These are phyloP conservation scores for Plasmodium coatneyi DNA, from an alignment of 169 alveolate genomes.

Conservation along the genomic window DNA sequence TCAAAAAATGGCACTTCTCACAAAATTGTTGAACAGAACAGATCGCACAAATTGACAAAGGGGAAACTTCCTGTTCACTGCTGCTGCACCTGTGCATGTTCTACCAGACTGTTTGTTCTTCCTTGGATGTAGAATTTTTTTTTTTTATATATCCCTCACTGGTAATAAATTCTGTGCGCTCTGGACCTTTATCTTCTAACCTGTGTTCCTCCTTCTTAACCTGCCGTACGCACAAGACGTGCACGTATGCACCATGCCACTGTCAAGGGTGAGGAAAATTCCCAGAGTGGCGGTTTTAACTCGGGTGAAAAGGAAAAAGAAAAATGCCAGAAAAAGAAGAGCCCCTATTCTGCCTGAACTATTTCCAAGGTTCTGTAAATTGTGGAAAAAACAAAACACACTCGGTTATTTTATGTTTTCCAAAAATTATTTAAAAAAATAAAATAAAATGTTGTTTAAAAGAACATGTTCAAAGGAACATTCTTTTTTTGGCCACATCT, in stretches of 20 bases:
- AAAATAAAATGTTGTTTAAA: not conserved
- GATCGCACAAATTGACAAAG: not conserved
- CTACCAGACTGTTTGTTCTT: not conserved
- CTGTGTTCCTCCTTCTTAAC: not conserved
- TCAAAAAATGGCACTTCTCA: not conserved
- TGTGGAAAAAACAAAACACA: not conserved
- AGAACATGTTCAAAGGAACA: not conserved
- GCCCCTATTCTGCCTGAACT: not conserved
- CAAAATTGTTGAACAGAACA: not conserved
- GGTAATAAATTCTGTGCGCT: not conserved
- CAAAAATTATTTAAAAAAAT: not conserved
- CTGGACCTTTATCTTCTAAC: not conserved
- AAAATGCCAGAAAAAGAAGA: not conserved
- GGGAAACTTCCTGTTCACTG: not conserved
- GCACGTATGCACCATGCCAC: not conserved
- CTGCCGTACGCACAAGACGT: not conserved
- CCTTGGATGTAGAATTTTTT: not conserved
- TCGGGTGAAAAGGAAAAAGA: not conserved
- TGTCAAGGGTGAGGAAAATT: not conserved
- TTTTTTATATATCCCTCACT: not conserved
- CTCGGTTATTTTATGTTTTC: not conserved
- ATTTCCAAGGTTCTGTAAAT: not conserved
- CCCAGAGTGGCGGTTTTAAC: not conserved
- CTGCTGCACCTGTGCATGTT: not conserved
- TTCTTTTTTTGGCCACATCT: not conserved